Evolutionary conservation across 768 basidiomycete genomes (phyloP), one percentile per base, ranked within the genome.

Genomic region (Termitomyces sp.): DNA sequence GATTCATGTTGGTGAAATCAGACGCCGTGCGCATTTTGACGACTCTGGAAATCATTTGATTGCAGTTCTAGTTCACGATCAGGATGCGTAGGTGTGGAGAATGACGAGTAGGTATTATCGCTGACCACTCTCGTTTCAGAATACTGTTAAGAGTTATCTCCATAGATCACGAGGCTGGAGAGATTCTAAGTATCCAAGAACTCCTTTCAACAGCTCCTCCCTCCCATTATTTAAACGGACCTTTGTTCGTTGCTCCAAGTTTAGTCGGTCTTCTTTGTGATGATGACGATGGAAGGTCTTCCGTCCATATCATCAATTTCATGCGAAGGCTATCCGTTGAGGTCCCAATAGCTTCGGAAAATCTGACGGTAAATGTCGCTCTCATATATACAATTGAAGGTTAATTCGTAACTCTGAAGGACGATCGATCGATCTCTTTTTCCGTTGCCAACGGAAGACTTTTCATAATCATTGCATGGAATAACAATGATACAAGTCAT

Each of bases 241-340:
- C 38, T 26, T 26, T 61, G 22, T 63, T 63, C 43, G 35, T 61
- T 33, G 44, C 36, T 45, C 49, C 58, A 13, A 46, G 50, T 22
- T 18, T 56, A 2, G 51, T 61, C 20, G 62, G 60, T 30, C 20
- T 61, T 16, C 50, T 58, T 32, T 47, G 52, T 20, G 38, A 20
- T 40, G 4, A 6, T 9, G 42, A 42, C 5, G 44, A 60, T 36
- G 30, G 28, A 32, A 30, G 30, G 20, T 42, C 32, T 12, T 42
- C 4, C 35, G 35, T 63, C 12, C 56, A 48, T 16, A 53, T 49
- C 12, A 44, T 58, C 20, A 50, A 63, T 42, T 61, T 55, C 32
- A 16, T 20, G 20, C 49, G 26, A 26, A 32, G 13, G 16, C 20
- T 42, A 1, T 54, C 45, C 14, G 36, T 48, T 3, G 54, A 54